Conservation (phyloP, 148 eudicot genomes). For the Rhododendron vialii region DNA sequence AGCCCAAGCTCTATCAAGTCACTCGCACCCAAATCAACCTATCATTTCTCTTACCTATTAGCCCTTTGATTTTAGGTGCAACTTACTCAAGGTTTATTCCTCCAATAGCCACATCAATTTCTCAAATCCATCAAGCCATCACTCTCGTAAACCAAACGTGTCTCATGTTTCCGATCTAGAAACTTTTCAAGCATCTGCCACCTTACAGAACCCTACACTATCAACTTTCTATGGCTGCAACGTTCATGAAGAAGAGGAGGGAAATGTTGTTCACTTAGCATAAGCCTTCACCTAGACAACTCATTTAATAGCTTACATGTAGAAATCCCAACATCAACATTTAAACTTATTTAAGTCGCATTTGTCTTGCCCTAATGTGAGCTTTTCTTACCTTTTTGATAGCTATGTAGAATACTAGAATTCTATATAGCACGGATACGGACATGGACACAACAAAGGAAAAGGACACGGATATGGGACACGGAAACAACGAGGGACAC, state of each 20-base stretch:
- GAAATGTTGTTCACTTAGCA: neutral
- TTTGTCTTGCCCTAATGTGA: neutral
- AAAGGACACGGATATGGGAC: too few relatives aligned
- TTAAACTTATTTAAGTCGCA: neutral
- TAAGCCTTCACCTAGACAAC: neutral
- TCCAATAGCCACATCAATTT: too few relatives aligned
- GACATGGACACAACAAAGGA: too few relatives aligned
- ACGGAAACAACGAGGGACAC: too few relatives aligned
- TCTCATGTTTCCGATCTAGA: neutral
- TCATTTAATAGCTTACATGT: neutral
- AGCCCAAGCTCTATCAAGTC: neutral
- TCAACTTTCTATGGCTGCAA: neutral
- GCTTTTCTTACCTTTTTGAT: neutral
- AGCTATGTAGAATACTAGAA: neutral
- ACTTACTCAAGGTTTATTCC: neutral
- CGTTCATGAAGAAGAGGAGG: neutral
- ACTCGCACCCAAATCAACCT: neutral
- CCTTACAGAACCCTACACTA: neutral
- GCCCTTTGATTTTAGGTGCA: neutral
- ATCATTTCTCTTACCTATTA: neutral
- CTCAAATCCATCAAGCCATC: neutral
- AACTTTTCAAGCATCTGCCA: neutral
- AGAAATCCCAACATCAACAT: neutral
- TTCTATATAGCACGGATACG: too few relatives aligned
- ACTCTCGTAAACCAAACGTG: neutral